Conservation (phyloP, 345 rosid species). For the Salix koriyanagi region DNA sequence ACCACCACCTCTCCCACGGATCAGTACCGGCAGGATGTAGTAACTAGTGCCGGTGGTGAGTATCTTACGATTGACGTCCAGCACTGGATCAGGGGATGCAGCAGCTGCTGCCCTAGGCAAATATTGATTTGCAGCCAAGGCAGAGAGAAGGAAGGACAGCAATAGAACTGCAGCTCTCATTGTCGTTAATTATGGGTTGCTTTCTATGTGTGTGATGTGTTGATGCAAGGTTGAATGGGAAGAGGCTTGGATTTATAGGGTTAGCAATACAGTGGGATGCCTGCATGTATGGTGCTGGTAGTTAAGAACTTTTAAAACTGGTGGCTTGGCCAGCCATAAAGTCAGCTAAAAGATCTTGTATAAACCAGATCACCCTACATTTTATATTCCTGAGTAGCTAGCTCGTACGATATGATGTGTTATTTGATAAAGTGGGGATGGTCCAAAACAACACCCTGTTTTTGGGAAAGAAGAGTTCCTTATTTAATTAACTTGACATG, state of each 20-base stretch:
- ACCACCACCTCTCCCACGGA: slow-evolving; percentile 26
- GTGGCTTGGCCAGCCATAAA: background rate
- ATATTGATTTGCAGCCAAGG: slow-evolving; percentile 7
- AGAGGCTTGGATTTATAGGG: background rate
- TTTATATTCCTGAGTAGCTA: no score
- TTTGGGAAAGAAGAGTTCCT: no score
- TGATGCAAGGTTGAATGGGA: background rate
- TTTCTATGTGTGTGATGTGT: background rate
- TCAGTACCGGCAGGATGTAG: slow-evolving; percentile 13
- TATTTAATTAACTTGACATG: no score
- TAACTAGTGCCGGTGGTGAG: slow-evolving; percentile 22
- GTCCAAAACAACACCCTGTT: no score
- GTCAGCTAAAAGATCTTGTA: background rate
- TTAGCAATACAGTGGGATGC: background rate
- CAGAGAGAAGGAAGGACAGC: slow-evolving; percentile 18
- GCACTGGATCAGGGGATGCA: slow-evolving; percentile 16
- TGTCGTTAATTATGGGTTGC: background rate
- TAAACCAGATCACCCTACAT: background rate
- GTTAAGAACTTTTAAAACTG: background rate
- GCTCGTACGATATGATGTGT: no score
- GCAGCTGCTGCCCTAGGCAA: background rate
- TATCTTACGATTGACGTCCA: slow-evolving; percentile 20
- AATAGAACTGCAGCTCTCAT: background rate
- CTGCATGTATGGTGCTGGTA: background rate
- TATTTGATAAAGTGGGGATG: no score